A percentile compares a stretch with the other conserved stretches of the same genome.
Evolutionary conservation across 129 eudicot species (phyloP).

Genomic region (Sambucus nigra): DNA sequence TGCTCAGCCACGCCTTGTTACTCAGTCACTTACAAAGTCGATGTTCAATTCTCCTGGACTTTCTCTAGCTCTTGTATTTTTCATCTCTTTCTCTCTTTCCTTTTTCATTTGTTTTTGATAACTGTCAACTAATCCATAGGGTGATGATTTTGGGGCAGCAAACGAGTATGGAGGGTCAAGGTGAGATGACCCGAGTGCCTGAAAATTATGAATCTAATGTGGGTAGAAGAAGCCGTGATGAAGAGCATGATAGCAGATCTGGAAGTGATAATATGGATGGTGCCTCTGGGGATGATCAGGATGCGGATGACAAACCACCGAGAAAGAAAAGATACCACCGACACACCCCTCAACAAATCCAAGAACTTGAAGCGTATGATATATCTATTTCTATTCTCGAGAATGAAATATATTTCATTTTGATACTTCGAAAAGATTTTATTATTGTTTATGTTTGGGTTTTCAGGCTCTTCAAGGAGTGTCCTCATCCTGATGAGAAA

Average conservation of each 20-base stretch:
- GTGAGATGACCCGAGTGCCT: conserved; percentile 53
- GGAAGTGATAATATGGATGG: conserved; percentile 96
- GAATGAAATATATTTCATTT: background rate
- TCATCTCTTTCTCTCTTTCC: conserved; percentile 4
- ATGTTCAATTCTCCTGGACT: conserved; percentile 89
- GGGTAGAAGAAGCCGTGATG: conserved; percentile 72
- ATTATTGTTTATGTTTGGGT: background rate
- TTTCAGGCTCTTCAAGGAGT: conserved; percentile 82
- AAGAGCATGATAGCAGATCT: conserved; percentile 97
- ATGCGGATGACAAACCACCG: conserved; percentile 76
- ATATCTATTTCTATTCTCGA: background rate
- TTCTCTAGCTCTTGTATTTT: conserved; percentile 75
- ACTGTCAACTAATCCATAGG: background rate
- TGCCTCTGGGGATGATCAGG: conserved; percentile 85
- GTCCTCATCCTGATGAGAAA: conserved; percentile 99
- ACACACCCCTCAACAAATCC: conserved; percentile 98
- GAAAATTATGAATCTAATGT: conserved; percentile 37
- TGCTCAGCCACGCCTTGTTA: conserved; percentile 35
- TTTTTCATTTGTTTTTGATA: background rate
- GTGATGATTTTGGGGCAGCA: conserved; percentile 34
- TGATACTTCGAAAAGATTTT: no score
- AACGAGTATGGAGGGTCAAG: conserved; percentile 70
- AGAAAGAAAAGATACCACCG: conserved; percentile 93
- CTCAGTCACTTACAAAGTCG: conserved; percentile 47
- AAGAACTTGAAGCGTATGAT: conserved; percentile 80